Base-by-base conservation (phyloP, 2,329 filamentous ascomycete species). In the Clonostachys rosea region DNA sequence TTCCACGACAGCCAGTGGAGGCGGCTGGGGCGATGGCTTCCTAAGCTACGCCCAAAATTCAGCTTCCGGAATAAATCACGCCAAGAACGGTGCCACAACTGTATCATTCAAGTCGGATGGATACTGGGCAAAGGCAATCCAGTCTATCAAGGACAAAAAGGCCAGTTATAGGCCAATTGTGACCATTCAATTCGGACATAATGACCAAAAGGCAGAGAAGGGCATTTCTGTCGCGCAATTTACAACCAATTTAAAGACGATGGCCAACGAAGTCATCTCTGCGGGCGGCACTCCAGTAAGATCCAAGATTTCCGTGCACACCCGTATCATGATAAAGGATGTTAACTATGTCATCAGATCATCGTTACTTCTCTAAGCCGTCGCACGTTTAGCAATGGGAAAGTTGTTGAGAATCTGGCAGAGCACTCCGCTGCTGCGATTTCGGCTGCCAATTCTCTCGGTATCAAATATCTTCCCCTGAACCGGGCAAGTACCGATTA, bases 1-100 rank as follows among this genome's bases (percentile, higher is more conserved):
- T 54, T 75, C 71, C 4, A 78, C 75, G 1, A 76, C 74, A 5
- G 73, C 73, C 0, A 47, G 60, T 3, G 58, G 66, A 30, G 75
- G 74, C 17, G 75, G 79, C 20, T 83, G 79, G 79, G 80, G 80
- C n/a, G 66, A 81, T 50, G 80, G 76, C 0, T 79, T 83, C 52
- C 63, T 84, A 8, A 67, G 68, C 1, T 74, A 72, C 1, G 65
- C 86, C 0, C 61, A 63, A 7, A 50, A 56, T 2, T 70, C 71
- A 0, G 78, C 79, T 0, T 64, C 64, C 35, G 81, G 80, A 3
- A 60, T 70, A 34, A 84, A 86, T 54, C 70, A 74, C 35, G 82
- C 74, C 4, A 72, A 79, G 54, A 76, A 76, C 51, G 78, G 78
- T 6, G 71, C 73, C 2, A 83, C 79, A 2, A 84, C 81, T 0